A percentile compares a stretch with the other conserved stretches of the same genome.
phyloP scores from a whole-genome alignment of 306 rosid genomes.

The Acacia acuminata region DNA sequence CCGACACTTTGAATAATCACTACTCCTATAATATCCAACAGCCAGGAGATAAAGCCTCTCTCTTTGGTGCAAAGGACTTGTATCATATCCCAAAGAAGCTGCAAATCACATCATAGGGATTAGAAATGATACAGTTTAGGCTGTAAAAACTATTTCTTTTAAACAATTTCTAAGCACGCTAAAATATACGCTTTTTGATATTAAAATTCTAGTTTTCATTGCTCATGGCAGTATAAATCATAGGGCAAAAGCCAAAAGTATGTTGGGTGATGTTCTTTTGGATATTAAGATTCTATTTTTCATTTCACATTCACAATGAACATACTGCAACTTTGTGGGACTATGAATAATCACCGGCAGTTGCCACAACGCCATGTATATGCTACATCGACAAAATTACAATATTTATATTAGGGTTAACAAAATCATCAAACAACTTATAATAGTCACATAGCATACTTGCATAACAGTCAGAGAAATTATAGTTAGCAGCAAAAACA shows the following conservation, averaged over 20 bases:
- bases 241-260: not conserved
- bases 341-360: not conserved
- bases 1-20: slow-evolving; percentile 65
- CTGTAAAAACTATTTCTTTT: slow-evolving; percentile 7
- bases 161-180: not conserved
- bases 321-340: slow-evolving; percentile 10
- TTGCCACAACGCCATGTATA: not conserved
- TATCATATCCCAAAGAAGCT: slow-evolving; percentile 56
- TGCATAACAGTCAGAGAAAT: slow-evolving; percentile 14
- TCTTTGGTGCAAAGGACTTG: slow-evolving; percentile 58
- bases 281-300: slow-evolving; percentile 4
- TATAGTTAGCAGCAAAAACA: not conserved
- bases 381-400: not conserved
- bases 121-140: slow-evolving; percentile 15
- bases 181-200: slow-evolving; percentile 12
- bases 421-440: slow-evolving; percentile 27
- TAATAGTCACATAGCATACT: not conserved
- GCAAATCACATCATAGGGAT: slow-evolving; percentile 32
- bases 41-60: slow-evolving; percentile 88
- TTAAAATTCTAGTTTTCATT: slow-evolving; percentile 23
- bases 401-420: not conserved
- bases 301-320: slow-evolving; percentile 20
- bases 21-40: slow-evolving; percentile 84
- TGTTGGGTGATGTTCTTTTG: not conserved
- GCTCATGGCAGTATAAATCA: slow-evolving; percentile 31